Conservation (phyloP, 768 basidiomycete species). For the Saitozyma podzolica region DNA sequence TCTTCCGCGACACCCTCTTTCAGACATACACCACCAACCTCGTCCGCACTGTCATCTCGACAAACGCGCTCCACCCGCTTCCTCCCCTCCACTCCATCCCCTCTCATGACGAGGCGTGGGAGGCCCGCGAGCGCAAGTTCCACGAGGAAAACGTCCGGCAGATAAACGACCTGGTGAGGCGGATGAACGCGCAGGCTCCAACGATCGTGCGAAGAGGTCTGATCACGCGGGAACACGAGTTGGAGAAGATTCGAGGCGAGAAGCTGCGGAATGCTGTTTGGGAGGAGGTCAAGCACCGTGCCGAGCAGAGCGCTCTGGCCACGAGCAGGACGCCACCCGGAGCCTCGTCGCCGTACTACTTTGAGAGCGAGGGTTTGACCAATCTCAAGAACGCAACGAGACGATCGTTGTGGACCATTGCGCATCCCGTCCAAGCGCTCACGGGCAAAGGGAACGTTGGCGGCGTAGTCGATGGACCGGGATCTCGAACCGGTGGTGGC, state of each 20-base stretch:
- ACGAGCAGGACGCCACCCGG: conserved; percentile 8
- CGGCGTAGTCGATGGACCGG: conserved; percentile 10
- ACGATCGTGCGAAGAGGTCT: conserved; percentile 71
- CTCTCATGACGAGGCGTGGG: conserved; percentile 65
- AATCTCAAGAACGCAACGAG: conserved; percentile 24
- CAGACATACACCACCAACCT: conserved; percentile 75
- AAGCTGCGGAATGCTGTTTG: conserved; percentile 26
- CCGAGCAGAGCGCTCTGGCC: conserved; percentile 18
- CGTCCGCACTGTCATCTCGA: conserved; percentile 58
- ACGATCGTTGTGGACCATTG: conserved; percentile 38
- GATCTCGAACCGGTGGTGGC: conserved; percentile 1
- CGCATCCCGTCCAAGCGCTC: conserved; percentile 26
- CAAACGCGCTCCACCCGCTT: conserved; percentile 54
- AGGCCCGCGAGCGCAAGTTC: conserved; percentile 65
- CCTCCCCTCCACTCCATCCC: conserved; percentile 45
- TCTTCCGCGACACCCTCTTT: conserved; percentile 67
- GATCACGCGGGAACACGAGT: conserved; percentile 62
- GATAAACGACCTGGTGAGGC: conserved; percentile 71
- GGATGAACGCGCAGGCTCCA: conserved; percentile 78
- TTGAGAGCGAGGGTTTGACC: conserved; percentile 24
- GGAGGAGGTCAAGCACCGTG: conserved; percentile 35
- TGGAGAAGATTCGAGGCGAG: conserved; percentile 49
- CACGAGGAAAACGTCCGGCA: conserved; percentile 70
- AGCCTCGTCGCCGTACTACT: conserved; percentile 8
- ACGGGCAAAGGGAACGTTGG: conserved; percentile 24